Percentiles rank a stretch among this genome's conserved stretches.
These are phyloP conservation scores for Vaccinium darrowii DNA, from an alignment of 148 eudicot species.

Conservation along the genomic window DNA sequence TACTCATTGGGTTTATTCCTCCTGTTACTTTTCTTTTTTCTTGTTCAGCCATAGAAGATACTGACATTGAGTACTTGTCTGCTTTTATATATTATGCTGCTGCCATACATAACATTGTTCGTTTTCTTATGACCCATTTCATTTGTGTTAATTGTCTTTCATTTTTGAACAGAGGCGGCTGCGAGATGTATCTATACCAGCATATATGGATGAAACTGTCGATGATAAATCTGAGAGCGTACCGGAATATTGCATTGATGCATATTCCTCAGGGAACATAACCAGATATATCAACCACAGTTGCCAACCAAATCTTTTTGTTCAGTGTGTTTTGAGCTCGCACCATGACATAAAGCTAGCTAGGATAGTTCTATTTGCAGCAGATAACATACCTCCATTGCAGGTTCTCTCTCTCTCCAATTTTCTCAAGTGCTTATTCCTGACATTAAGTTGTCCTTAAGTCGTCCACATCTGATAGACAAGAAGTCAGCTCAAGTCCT, in stretches of 20 bases:
- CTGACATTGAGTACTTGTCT: neutral
- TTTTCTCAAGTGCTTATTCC: neutral
- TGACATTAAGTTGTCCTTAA: neutral
- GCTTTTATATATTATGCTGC: neutral
- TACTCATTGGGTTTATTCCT: neutral
- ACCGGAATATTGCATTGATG: constrained; percentile 74
- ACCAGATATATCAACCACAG: constrained; percentile 82
- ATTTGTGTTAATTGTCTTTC: neutral
- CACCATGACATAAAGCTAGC: constrained; percentile 67
- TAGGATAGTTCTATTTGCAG: constrained; percentile 69
- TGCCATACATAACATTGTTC: neutral
- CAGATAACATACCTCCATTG: constrained; percentile 72
- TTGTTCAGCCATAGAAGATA: neutral
- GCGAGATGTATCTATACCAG: constrained; percentile 46
- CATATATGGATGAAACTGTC: constrained; percentile 29
- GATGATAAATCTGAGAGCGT: constrained; percentile 37
- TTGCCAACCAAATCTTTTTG: constrained; percentile 76
- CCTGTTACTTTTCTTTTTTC: neutral
- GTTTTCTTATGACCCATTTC: neutral
- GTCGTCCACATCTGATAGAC: neutral
- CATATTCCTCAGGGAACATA: constrained; percentile 54
- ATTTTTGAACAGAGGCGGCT: constrained; percentile 47
- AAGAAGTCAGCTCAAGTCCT: neutral
- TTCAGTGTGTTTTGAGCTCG: constrained; percentile 66
- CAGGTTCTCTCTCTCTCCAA: constrained; percentile 34